Percentiles rank a stretch among this genome's conserved stretches.
Conservation (phyloP, 176 grass and related monocot genomes). For the Oryza glumipatula region DNA sequence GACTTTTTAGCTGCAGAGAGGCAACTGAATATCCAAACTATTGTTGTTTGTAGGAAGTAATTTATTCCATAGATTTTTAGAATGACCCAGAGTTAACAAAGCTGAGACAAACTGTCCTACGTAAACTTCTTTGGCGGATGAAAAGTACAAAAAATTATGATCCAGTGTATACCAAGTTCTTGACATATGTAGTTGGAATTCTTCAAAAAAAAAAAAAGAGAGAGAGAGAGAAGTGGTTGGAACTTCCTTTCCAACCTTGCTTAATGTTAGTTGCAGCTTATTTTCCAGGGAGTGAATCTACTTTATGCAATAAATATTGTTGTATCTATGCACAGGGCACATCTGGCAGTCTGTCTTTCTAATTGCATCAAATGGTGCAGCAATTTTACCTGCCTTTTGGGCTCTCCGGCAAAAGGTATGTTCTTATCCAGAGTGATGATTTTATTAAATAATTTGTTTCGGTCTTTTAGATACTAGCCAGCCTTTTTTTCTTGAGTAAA, state of each 20-base stretch:
- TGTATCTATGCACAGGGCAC: constrained; percentile 67
- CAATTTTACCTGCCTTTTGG: constrained; percentile 90
- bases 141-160: constrained; percentile 23
- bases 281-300: constrained; percentile 33
- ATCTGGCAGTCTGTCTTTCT: constrained; percentile 93
- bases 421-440: constrained; percentile 29
- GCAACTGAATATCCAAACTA: constrained; percentile 22
- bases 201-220: neutral
- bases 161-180: neutral
- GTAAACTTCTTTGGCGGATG: neutral
- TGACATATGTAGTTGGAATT: constrained; percentile 7
- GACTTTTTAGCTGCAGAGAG: neutral
- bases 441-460: constrained; percentile 3
- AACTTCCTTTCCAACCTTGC: neutral
- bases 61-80: constrained; percentile 16
- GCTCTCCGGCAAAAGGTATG: constrained; percentile 82
- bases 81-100: constrained; percentile 4
- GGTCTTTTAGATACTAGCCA: neutral
- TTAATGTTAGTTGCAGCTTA: constrained; percentile 18
- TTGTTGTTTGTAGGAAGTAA: constrained; percentile 13
- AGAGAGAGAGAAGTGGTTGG: neutral
- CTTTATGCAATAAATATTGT: constrained; percentile 30
- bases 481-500: neutral
- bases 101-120: constrained; percentile 7
- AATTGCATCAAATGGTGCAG: constrained; percentile 91